Percentiles rank a stretch among this genome's conserved stretches.
Conservation (phyloP, 345 rosid species). For the Corchorus capsularis region DNA sequence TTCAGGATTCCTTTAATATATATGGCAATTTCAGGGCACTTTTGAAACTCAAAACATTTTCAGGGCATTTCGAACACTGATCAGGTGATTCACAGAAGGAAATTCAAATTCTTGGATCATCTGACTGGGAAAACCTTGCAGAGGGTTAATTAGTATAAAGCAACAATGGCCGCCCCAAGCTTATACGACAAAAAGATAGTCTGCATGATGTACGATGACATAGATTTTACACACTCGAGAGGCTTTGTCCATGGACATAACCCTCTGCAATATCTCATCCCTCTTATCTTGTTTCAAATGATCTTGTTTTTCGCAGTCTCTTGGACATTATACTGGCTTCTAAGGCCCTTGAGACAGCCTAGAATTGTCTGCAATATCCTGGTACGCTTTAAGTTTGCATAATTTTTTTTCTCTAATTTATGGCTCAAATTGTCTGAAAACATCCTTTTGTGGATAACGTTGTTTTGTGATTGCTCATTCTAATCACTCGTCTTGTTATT, state of each 20-base stretch:
- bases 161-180: not conserved
- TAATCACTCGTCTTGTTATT: too few species aligned
- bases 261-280: not conserved
- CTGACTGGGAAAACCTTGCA: not conserved
- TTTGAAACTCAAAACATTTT: not conserved
- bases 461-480: too few species aligned
- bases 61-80: not conserved
- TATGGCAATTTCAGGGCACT: not conserved
- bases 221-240: not conserved
- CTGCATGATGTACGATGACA: not conserved
- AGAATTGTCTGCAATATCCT: not conserved
- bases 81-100: not conserved
- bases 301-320: not conserved
- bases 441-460: too few species aligned
- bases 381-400: not conserved
- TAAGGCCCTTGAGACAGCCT: not conserved
- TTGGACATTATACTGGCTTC: not conserved
- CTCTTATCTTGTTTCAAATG: slow-evolving; percentile 25
- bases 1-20: not conserved
- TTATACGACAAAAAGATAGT: too few species aligned
- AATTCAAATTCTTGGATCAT: too few species aligned
- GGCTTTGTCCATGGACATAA: slow-evolving; percentile 13
- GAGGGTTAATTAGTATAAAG: not conserved
- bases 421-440: not conserved
- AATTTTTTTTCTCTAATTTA: not conserved